Conservation (phyloP, 139 green algal genomes). For the Tetradesmus obliquus region DNA sequence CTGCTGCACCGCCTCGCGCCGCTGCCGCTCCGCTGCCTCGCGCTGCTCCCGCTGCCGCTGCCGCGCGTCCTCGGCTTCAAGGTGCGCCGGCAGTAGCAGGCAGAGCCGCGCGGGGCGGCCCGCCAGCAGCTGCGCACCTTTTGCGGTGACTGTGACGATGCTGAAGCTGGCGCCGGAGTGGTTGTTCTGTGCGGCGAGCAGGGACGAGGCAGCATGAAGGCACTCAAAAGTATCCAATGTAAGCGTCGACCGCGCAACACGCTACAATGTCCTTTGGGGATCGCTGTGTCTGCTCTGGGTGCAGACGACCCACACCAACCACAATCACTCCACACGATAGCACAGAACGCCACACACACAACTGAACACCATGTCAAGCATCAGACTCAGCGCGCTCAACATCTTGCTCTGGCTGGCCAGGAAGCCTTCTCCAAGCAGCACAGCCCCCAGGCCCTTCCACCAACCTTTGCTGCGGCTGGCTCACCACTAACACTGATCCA, state of each 20-base stretch:
- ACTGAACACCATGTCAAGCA: no score
- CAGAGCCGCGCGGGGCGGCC: neutral
- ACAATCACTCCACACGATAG: no score
- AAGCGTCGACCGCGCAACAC: no score
- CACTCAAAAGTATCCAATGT: no score
- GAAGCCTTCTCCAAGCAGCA: slow-evolving; percentile 54
- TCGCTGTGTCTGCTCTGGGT: no score
- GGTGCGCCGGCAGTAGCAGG: slow-evolving; percentile 19
- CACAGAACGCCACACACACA: no score
- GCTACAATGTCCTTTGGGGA: no score
- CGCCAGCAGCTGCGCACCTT: slow-evolving; percentile 5
- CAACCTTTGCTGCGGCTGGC: slow-evolving; percentile 53
- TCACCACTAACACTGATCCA: no score
- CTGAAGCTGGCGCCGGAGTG: slow-evolving; percentile 18
- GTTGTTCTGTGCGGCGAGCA: neutral
- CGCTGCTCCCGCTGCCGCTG: slow-evolving; percentile 2
- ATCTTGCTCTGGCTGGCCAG: slow-evolving; percentile 22
- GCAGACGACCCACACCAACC: no score
- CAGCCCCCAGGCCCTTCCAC: slow-evolving; percentile 66
- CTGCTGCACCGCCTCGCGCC: neutral
- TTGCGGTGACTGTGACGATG: neutral
- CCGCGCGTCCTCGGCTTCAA: slow-evolving; percentile 30
- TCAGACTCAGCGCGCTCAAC: neutral
- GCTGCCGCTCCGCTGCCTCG: neutral
- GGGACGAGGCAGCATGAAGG: no score